Percentiles rank a stretch among this genome's conserved stretches.
phyloP scores from a whole-genome alignment of 352 stramenopile species.

The Phytophthora fragariaefolia region DNA sequence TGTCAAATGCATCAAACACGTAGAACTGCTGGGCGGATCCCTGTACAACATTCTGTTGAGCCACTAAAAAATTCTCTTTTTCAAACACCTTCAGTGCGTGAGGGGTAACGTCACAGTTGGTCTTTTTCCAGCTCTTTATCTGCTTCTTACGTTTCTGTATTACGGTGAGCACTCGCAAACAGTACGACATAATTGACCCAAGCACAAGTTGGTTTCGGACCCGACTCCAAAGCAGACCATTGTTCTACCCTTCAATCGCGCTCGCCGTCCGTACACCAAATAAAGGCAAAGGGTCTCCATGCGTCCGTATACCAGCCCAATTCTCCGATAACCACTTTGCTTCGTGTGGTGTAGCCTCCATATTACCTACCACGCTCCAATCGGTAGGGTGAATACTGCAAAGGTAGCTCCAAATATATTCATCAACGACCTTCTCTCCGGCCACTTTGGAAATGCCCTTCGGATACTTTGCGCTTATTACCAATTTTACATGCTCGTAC shows the following conservation, averaged over 20 bases:
- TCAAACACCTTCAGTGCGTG: not conserved
- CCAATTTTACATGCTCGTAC: not conserved
- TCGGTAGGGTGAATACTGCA: slow-evolving; percentile 8
- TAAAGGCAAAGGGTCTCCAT: slow-evolving; percentile 3
- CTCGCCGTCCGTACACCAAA: slow-evolving; percentile 15
- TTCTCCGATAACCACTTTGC: not conserved
- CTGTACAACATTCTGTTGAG: not conserved
- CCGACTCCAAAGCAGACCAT: slow-evolving; percentile 2
- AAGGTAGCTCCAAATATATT: slow-evolving; percentile 13
- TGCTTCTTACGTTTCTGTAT: not conserved
- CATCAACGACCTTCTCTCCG: not conserved
- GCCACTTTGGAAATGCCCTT: not conserved
- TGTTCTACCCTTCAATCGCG: slow-evolving; percentile 13
- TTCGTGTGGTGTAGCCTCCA: not conserved
- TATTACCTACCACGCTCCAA: slow-evolving; percentile 9
- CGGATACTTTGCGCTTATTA: not conserved
- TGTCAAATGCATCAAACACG: not conserved
- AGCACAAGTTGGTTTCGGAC: slow-evolving; percentile 4
- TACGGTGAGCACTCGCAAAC: not conserved
- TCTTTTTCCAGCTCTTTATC: not conserved
- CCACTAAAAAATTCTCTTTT: not conserved
- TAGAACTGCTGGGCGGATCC: not conserved
- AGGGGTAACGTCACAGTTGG: not conserved
- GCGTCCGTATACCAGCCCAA: not conserved
- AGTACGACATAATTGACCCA: not conserved